Evolutionary conservation across 1,284 basidiomycete genomes (phyloP).

Genomic region (Cystobasidium slooffiae): DNA sequence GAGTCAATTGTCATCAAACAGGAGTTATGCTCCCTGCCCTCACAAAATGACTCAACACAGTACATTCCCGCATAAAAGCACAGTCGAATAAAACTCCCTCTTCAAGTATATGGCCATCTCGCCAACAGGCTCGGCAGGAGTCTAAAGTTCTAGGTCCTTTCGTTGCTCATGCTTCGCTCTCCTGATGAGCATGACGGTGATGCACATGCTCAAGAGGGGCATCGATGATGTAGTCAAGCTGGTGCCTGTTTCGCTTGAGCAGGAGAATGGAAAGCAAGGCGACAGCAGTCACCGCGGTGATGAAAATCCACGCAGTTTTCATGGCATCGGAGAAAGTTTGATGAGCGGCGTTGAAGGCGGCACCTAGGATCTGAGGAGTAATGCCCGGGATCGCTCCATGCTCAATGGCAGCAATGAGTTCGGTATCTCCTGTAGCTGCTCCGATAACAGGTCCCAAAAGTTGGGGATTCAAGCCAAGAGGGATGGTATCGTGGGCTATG

Average conservation of each 20-base stretch:
- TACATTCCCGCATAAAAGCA: too few species aligned
- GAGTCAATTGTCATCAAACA: too few species aligned
- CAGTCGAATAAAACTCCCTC: too few species aligned
- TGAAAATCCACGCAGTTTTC: constrained; percentile 9
- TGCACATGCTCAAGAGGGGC: constrained; percentile 6
- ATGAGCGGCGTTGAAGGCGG: constrained; percentile 14
- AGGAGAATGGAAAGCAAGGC: constrained; percentile 2
- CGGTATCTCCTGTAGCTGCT: constrained; percentile 20
- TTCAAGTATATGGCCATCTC: too few species aligned
- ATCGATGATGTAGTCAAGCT: constrained; percentile 16
- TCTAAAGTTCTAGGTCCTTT: not conserved
- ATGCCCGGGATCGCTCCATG: constrained; percentile 22
- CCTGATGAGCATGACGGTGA: not conserved
- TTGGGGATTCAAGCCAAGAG: constrained; percentile 13
- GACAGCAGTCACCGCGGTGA: constrained; percentile 1
- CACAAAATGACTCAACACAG: too few species aligned
- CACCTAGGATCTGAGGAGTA: constrained; percentile 21
- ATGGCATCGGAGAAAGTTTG: constrained; percentile 1
- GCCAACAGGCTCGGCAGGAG: too few species aligned
- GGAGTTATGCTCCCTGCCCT: too few species aligned
- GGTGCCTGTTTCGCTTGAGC: constrained; percentile 6
- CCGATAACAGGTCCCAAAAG: constrained; percentile 26
- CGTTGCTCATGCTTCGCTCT: not conserved
- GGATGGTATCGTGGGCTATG: constrained; percentile 24
- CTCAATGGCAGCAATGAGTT: constrained; percentile 17